phyloP scores from a whole-genome alignment of 257 asterid genomes.

The Plectranthus barbatus region DNA sequence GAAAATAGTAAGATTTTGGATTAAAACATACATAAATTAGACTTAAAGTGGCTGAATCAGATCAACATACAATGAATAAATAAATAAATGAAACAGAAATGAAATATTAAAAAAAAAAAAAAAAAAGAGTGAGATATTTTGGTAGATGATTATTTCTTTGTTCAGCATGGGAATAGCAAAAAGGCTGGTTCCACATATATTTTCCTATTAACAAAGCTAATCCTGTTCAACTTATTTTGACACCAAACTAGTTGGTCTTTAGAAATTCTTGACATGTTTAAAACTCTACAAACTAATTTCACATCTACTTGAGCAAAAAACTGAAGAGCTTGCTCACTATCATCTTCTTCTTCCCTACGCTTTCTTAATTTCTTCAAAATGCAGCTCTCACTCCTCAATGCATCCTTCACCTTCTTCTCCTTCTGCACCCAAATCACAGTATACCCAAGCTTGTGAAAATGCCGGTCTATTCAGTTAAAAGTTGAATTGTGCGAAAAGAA shows the following conservation, averaged over 20 bases:
- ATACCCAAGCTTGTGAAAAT: too few relatives aligned
- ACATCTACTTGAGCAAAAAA: slow-evolving; percentile 74
- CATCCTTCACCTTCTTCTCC: slow-evolving; percentile 65
- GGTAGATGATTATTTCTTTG: too few relatives aligned
- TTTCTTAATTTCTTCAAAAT: slow-evolving; percentile 47
- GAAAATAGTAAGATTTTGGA: too few relatives aligned
- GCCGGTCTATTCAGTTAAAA: too few relatives aligned
- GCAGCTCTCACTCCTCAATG: slow-evolving; percentile 60
- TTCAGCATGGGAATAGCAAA: slow-evolving; percentile 59
- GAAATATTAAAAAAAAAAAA: too few relatives aligned
- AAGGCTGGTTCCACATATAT: slow-evolving; percentile 52
- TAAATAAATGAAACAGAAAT: too few relatives aligned
- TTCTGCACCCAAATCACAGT: slow-evolving; percentile 39
- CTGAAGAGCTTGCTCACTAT: slow-evolving; percentile 51
- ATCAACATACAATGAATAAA: too few relatives aligned
- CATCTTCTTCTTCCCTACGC: slow-evolving; percentile 36
- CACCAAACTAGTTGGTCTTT: slow-evolving; percentile 74
- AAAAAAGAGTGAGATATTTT: too few relatives aligned
- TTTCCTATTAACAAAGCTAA: slow-evolving; percentile 46
- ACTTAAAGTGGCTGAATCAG: too few relatives aligned
- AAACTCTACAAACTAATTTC: slow-evolving; percentile 66
- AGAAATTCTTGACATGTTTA: slow-evolving; percentile 53
- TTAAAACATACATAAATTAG: too few relatives aligned
- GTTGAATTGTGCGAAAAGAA: too few relatives aligned
- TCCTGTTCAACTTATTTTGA: slow-evolving; percentile 47